Evolutionary conservation across 257 asterid genomes (phyloP).

Genomic region (Solanum chiquidenum): DNA sequence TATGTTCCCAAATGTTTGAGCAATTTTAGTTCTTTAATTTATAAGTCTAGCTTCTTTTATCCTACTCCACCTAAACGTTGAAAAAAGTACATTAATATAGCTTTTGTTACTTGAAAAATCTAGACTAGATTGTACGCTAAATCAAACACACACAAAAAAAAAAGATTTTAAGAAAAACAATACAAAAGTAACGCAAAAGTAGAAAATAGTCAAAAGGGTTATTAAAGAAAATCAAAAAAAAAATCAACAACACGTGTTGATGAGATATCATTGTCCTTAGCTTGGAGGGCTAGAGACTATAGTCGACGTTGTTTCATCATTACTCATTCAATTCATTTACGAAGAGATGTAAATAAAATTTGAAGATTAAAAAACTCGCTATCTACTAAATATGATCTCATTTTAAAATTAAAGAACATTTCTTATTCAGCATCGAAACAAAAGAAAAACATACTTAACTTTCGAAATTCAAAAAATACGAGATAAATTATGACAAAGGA

Average conservation of each 20-base stretch:
- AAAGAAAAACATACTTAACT: not conserved
- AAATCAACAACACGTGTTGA: not conserved
- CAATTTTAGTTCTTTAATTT: not conserved
- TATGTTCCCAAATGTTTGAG: not conserved
- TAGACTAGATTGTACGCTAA: not conserved
- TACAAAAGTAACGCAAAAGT: not conserved
- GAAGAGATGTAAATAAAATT: no score
- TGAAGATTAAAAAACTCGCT: no score
- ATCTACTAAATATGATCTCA: not conserved
- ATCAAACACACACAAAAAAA: not conserved
- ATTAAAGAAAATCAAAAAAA: not conserved
- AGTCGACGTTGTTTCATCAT: not conserved
- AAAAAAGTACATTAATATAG: not conserved
- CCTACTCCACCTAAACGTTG: not conserved
- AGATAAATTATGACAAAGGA: not conserved
- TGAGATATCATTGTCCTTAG: not conserved
- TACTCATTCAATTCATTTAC: no score
- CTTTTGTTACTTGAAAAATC: not conserved
- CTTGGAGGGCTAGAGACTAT: not conserved
- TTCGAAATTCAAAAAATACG: fast-evolving
- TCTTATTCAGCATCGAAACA: not conserved
- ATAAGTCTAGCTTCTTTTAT: not conserved
- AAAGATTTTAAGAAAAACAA: not conserved
- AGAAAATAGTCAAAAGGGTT: not conserved
- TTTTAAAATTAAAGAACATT: no score